Conservation (phyloP, 805 yeast genomes). For the Wickerhamomyces ciferrii region DNA sequence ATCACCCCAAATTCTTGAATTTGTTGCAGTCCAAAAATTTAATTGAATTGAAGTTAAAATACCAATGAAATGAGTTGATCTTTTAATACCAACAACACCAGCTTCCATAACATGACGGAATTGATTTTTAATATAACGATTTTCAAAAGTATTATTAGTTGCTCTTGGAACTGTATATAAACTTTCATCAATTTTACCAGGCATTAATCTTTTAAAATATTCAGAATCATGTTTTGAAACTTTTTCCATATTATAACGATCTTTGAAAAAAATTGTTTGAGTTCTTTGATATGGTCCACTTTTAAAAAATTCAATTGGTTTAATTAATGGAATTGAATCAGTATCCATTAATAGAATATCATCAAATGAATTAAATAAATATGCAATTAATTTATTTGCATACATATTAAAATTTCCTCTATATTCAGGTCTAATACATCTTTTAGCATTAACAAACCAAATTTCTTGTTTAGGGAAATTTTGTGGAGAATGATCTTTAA, state of each 20-base stretch:
- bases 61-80: slow-evolving; percentile 18
- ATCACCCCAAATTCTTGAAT: slow-evolving; percentile 55
- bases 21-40: slow-evolving; percentile 14
- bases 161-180: slow-evolving; percentile 13
- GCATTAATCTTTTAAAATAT: slow-evolving; percentile 31
- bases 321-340: slow-evolving; percentile 38
- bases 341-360: slow-evolving; percentile 44
- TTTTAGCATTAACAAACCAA: slow-evolving; percentile 30
- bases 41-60: slow-evolving; percentile 13
- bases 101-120: slow-evolving; percentile 26
- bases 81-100: slow-evolving; percentile 25
- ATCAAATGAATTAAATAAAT: slow-evolving; percentile 39
- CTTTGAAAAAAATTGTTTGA: slow-evolving; percentile 40
- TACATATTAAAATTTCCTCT: slow-evolving; percentile 30
- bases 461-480: slow-evolving; percentile 26
- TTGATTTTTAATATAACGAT: slow-evolving; percentile 14
- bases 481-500: slow-evolving; percentile 18
- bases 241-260: slow-evolving; percentile 17
- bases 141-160: slow-evolving; percentile 11
- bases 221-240: slow-evolving; percentile 21
- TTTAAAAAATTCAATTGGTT: slow-evolving; percentile 29
- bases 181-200: slow-evolving; percentile 23
- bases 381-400: slow-evolving; percentile 41
- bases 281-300: slow-evolving; percentile 28
- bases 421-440: slow-evolving; percentile 20